phyloP scores from a whole-genome alignment of 2,329 filamentous ascomycete genomes.

The Sporothrix phasma region DNA sequence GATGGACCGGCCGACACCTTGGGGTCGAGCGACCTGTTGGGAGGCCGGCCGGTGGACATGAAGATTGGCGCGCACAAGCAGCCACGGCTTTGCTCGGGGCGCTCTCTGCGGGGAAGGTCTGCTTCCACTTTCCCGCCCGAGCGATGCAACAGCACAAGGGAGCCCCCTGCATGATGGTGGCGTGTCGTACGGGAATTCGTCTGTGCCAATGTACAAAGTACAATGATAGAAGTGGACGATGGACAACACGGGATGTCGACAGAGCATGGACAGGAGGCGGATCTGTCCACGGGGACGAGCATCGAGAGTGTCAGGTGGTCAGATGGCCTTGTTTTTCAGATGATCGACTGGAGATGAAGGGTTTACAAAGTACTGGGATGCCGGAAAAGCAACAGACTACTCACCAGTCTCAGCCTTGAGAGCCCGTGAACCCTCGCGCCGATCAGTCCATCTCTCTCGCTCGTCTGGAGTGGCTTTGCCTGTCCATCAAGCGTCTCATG shows the following conservation, averaged over 20 bases:
- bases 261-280: too few species aligned
- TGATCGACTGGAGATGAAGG: too few species aligned
- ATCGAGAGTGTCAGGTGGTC: not conserved
- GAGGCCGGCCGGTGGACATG: not conserved
- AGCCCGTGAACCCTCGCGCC: too few species aligned
- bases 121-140: constrained; percentile 8
- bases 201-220: not conserved
- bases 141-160: constrained; percentile 8
- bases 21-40: too few species aligned
- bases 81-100: not conserved
- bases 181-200: constrained; percentile 4
- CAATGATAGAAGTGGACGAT: not conserved
- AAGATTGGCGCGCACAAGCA: too few species aligned
- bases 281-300: too few species aligned
- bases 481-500: not conserved
- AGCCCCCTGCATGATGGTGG: not conserved
- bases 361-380: too few species aligned
- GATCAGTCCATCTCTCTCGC: not conserved
- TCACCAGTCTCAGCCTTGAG: too few species aligned
- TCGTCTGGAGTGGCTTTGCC: not conserved
- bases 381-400: too few species aligned
- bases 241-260: too few species aligned
- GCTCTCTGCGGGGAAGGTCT: not conserved
- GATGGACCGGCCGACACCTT: not conserved
- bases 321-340: not conserved